A percentile compares a stretch with the other conserved stretches of the same genome.
These are phyloP conservation scores for Penicillium paxilli DNA, from an alignment of 495 filamentous ascomycete genomes.

Conservation along the genomic window DNA sequence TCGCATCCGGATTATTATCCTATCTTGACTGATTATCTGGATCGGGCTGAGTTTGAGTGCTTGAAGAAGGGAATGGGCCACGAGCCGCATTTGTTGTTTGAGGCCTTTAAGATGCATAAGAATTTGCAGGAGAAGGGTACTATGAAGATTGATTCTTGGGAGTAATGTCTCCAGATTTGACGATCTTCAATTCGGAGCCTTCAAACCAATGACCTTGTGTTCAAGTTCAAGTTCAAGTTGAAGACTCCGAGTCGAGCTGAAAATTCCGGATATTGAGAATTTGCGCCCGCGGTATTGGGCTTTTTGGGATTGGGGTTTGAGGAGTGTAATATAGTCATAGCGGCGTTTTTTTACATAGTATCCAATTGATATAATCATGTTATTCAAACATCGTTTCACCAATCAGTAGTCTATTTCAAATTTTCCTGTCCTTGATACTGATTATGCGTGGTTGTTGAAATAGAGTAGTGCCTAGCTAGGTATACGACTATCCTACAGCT, in stretches of 20 bases:
- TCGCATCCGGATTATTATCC: slow-evolving; percentile 85
- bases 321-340: background rate
- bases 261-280: no score
- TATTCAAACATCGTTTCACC: no score
- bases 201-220: no score
- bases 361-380: background rate
- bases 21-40: slow-evolving; percentile 80
- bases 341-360: background rate
- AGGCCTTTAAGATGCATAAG: slow-evolving; percentile 88
- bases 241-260: no score
- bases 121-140: slow-evolving; percentile 77
- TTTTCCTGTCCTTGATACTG: background rate
- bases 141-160: slow-evolving; percentile 72
- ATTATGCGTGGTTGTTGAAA: background rate
- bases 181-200: no score
- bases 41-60: slow-evolving; percentile 85
- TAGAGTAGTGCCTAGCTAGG: no score
- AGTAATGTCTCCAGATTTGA: no score
- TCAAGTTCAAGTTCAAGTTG: no score
- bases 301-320: slow-evolving; percentile 16
- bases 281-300: slow-evolving; percentile 24
- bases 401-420: background rate
- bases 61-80: slow-evolving; percentile 86
- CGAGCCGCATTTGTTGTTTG: slow-evolving; percentile 82
- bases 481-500: background rate